Evolutionary conservation across 345 rosid species (phyloP).

Genomic region (Salix purpurea): DNA sequence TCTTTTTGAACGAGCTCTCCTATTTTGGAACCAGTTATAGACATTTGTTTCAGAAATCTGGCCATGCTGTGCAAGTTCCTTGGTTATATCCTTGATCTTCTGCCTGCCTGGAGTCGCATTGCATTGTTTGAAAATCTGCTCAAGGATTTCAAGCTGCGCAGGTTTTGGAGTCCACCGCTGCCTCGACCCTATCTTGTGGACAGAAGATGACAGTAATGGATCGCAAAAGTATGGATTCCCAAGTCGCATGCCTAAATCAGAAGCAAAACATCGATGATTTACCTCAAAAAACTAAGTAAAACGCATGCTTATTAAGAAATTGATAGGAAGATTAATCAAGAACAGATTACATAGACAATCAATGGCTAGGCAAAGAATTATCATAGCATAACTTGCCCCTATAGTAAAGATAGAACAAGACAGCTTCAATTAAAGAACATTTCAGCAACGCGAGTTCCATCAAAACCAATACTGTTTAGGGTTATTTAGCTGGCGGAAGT

Average conservation of each 20-base stretch:
- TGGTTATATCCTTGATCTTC: slow-evolving; percentile 54
- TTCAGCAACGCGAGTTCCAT: background rate
- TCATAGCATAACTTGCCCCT: background rate
- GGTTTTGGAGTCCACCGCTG: slow-evolving; percentile 75
- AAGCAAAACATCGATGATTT: background rate
- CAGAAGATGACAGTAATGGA: slow-evolving; percentile 35
- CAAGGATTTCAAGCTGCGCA: slow-evolving; percentile 55
- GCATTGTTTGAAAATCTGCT: slow-evolving; percentile 46
- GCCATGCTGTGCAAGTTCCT: slow-evolving; percentile 51
- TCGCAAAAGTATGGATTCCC: slow-evolving; percentile 36
- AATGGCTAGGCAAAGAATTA: background rate
- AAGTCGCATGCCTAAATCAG: slow-evolving; percentile 35
- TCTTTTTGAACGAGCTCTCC: slow-evolving; percentile 67
- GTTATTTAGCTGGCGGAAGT: background rate
- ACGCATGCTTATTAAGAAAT: background rate
- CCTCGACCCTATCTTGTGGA: slow-evolving; percentile 45
- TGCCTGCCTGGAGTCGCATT: slow-evolving; percentile 52
- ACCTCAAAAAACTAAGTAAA: background rate
- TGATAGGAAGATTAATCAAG: background rate
- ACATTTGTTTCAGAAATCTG: slow-evolving; percentile 69
- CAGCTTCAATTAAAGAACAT: background rate
- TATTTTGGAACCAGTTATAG: slow-evolving; percentile 77
- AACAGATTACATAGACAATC: background rate
- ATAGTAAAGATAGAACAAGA: background rate
- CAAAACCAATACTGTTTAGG: background rate